These are phyloP conservation scores for Penicillium sp. DNA, from an alignment of 2,329 filamentous ascomycete genomes.

Conservation along the genomic window DNA sequence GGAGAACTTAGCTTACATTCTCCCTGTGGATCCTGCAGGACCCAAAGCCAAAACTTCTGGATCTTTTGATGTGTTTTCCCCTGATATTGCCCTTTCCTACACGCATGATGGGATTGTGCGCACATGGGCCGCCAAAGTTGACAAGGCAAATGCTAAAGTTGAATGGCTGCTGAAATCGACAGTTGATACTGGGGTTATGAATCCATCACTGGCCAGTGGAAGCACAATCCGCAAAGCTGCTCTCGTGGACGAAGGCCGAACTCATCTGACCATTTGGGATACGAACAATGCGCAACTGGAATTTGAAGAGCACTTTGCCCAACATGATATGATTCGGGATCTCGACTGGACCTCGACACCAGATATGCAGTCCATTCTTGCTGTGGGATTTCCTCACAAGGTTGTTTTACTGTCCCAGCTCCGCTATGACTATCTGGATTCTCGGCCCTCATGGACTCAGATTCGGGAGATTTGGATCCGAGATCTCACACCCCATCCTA, in stretches of 20 bases:
- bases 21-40: conserved; percentile 85
- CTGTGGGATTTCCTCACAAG: conserved; percentile 86
- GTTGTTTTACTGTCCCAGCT: conserved; percentile 81
- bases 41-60: conserved; percentile 67
- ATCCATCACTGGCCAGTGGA: conserved; percentile 75
- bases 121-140: conserved; percentile 80
- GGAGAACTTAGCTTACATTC: conserved; percentile 57
- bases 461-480: conserved; percentile 79
- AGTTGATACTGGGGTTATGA: conserved; percentile 71
- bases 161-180: conserved; percentile 81
- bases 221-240: conserved; percentile 85
- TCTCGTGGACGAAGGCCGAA: conserved; percentile 70
- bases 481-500: conserved; percentile 80
- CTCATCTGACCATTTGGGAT: conserved; percentile 86
- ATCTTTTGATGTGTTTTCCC: conserved; percentile 80
- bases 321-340: conserved; percentile 73
- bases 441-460: conserved; percentile 82
- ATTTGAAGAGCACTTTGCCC: conserved; percentile 71
- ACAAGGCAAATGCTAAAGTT: conserved; percentile 57
- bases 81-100: conserved; percentile 83
- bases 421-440: conserved; percentile 86
- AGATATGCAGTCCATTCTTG: conserved; percentile 81
- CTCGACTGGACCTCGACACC: conserved; percentile 93
- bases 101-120: conserved; percentile 70
- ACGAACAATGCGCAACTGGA: conserved; percentile 77